Base-by-base conservation (phyloP, 805 yeast genomes). In the Kazachstania psychrophila region DNA sequence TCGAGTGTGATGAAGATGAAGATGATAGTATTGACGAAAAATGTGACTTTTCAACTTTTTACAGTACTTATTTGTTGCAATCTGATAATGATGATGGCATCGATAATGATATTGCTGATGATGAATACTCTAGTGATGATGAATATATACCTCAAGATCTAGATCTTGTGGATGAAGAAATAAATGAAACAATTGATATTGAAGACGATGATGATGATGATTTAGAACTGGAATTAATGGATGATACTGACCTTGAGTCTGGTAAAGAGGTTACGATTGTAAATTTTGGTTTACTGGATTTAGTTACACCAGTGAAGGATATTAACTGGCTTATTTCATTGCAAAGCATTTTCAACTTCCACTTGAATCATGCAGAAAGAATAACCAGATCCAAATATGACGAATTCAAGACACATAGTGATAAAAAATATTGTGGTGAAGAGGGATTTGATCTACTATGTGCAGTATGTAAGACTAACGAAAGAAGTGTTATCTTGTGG, bases 401-500 rank as follows among this genome's bases (percentile, higher is more conserved):
- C 20, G 23, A 17, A 12, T 5, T 22, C 24, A 29, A 11, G 28
- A 18, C 15, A 12, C 16, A 26, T 17, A 15, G 26, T 26, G 16
- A 23, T 11, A 13, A 28, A n/a, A 12, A 13, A 5, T 18, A 23
- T 18, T 6, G 6, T 13, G 36, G 31, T 25, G 28, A 30, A 13
- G 23, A 18, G 12, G 35, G 26, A 7, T 5, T 11, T 20, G 41
- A 38, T 23, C 46, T 74, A 6, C 65, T 66, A 7, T 87, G 96
- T 59, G 95, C 84, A 7, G 80, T 87, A 3, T 87, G 96, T 55
- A 94, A 82, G 48, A 68, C 70, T 6, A 76, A 79, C 40, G 72
- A 75, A 5, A 67, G 96, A 43, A 79, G 78, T 39, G 72, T 88
- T 33, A 76, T 87, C 10, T 62, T 88, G 3, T 87, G 96, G 96